phyloP scores from a whole-genome alignment of 2,329 filamentous ascomycete genomes.

The Calonectria ilicicola region DNA sequence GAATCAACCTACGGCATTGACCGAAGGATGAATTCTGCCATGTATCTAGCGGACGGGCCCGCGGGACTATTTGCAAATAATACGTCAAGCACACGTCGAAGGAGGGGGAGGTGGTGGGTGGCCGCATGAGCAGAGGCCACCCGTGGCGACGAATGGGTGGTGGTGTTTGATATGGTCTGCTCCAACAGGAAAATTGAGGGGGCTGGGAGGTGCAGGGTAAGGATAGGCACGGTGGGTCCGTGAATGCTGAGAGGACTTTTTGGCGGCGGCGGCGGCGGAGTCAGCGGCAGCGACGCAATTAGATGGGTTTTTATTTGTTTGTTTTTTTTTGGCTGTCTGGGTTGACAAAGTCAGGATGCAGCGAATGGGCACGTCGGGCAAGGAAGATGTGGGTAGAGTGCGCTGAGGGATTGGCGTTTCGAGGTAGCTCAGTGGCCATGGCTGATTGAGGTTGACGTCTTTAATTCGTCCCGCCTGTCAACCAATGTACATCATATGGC shows the following conservation, averaged over 20 bases:
- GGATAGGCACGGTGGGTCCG: conserved; percentile 5
- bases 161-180: conserved; percentile 20
- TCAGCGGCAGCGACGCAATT: neutral
- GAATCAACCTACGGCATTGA: conserved; percentile 3
- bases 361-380: neutral
- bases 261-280: neutral
- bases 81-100: conserved; percentile 15
- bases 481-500: neutral
- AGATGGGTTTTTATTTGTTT: neutral
- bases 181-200: conserved; percentile 32
- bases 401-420: neutral
- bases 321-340: neutral
- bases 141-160: conserved; percentile 35
- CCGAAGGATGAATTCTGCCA: neutral
- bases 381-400: too few species aligned
- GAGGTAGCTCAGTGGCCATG: neutral
- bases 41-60: neutral
- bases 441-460: neutral
- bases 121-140: conserved; percentile 42
- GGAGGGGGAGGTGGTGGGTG: conserved; percentile 30
- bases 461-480: neutral
- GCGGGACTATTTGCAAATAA: neutral
- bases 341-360: neutral
- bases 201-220: conserved; percentile 41
- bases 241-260: neutral